phyloP scores from a whole-genome alignment of 169 alveolate genomes.

The Plasmodium relictum region DNA sequence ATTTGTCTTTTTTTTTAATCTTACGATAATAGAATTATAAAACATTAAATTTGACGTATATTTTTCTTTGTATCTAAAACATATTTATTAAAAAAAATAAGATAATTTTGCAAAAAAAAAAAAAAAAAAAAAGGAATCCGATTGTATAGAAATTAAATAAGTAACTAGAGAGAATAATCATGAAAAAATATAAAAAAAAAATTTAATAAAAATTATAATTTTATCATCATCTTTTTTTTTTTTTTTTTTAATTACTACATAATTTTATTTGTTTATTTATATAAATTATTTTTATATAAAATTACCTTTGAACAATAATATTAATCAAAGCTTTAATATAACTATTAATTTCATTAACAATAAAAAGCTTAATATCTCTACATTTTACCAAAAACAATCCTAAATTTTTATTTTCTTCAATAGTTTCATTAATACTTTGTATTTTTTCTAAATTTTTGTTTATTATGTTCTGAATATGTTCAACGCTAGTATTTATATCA shows the following conservation, averaged over 20 bases:
- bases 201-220: not conserved
- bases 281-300: not conserved
- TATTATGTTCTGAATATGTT: constrained; percentile 71
- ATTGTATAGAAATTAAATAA: not conserved
- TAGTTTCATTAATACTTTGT: constrained; percentile 69
- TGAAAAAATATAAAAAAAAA: no score
- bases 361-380: constrained; percentile 65
- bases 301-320: constrained; percentile 70
- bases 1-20: constrained; percentile 63
- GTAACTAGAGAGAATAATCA: not conserved
- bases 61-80: constrained; percentile 63
- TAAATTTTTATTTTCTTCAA: constrained; percentile 63
- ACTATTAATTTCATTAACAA: constrained; percentile 62
- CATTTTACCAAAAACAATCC: constrained; percentile 61
- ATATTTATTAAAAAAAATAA: not conserved
- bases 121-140: not conserved
- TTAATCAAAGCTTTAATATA: constrained; percentile 57
- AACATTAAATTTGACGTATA: constrained; percentile 72
- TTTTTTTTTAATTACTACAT: not conserved
- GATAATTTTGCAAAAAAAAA: not conserved
- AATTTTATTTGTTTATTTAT: not conserved
- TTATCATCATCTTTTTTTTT: not conserved
- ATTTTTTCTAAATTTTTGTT: constrained; percentile 61
- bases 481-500: constrained; percentile 73
- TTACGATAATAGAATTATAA: constrained; percentile 65